Conservation (phyloP, 345 rosid genomes). For the Rhizophora mangle region DNA sequence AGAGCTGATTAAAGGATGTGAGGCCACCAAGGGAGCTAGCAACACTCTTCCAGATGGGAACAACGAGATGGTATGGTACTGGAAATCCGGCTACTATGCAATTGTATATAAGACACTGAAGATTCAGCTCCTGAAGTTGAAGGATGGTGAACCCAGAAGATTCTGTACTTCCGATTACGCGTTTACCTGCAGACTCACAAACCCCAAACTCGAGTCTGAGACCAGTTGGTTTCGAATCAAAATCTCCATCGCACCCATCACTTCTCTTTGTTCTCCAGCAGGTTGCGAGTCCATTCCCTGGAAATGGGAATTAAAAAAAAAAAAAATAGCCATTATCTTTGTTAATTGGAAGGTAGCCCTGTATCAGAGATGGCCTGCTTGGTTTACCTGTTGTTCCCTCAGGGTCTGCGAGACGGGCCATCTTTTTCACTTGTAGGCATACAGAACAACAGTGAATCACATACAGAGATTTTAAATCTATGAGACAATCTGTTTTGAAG, state of each 20-base stretch:
- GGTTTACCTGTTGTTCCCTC: neutral
- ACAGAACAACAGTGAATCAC: too few species aligned
- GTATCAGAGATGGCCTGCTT: neutral
- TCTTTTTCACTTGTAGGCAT: neutral
- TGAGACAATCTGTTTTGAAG: too few species aligned
- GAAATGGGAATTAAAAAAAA: neutral
- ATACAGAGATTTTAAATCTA: too few species aligned
- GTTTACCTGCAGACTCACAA: conserved; percentile 20
- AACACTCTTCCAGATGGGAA: conserved; percentile 33
- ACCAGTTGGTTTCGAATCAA: conserved; percentile 30
- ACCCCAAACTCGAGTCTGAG: conserved; percentile 42
- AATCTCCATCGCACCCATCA: conserved; percentile 2
- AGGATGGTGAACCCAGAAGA: conserved; percentile 22
- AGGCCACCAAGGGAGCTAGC: too few species aligned
- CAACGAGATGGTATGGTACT: conserved; percentile 43
- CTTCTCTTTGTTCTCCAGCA: conserved; percentile 31
- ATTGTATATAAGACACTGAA: conserved; percentile 41
- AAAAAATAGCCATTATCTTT: neutral
- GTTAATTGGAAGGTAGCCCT: neutral
- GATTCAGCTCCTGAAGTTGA: conserved; percentile 48
- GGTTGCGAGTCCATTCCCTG: conserved; percentile 21
- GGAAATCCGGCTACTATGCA: conserved; percentile 40
- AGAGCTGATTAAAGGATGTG: too few species aligned
- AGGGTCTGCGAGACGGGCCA: conserved; percentile 26
- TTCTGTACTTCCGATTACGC: neutral